phyloP scores from a whole-genome alignment of 2,329 filamentous ascomycete genomes.

The Fusarium sp. region DNA sequence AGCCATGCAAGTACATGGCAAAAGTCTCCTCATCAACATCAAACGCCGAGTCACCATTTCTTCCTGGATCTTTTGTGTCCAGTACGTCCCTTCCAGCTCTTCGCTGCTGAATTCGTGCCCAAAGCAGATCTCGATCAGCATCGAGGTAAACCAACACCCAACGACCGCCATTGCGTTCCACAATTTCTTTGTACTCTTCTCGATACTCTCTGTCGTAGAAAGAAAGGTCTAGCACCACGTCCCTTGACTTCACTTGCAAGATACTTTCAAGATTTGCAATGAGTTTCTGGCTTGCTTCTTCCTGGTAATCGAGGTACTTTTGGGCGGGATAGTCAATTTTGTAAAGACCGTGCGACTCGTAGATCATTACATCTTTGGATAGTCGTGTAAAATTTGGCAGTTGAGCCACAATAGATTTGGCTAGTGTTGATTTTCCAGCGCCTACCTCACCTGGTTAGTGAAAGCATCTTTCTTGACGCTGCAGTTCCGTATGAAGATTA shows the following conservation, averaged over 20 bases:
- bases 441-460: background rate
- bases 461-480: accelerated
- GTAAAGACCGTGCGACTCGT: conserved; percentile 2
- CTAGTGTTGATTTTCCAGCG: conserved; percentile 7
- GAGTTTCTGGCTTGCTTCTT: background rate
- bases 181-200: conserved; percentile 44
- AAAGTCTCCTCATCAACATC: conserved; percentile 2
- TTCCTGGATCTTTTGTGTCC: background rate
- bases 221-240: conserved; percentile 48
- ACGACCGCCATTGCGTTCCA: conserved; percentile 41
- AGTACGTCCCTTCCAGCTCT: conserved; percentile 25
- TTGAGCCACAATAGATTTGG: background rate
- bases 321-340: background rate
- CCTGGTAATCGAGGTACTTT: background rate
- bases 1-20: background rate
- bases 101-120: conserved; percentile 46
- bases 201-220: conserved; percentile 48
- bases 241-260: conserved; percentile 16
- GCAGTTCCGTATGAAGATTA: too few relatives aligned
- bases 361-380: background rate
- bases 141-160: conserved; percentile 47
- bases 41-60: conserved; percentile 14
- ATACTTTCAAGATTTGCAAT: conserved; percentile 13
- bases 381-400: background rate
- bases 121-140: conserved; percentile 43